phyloP scores from a whole-genome alignment of 2,329 filamentous ascomycete species.

The Aspergillus versicolor region DNA sequence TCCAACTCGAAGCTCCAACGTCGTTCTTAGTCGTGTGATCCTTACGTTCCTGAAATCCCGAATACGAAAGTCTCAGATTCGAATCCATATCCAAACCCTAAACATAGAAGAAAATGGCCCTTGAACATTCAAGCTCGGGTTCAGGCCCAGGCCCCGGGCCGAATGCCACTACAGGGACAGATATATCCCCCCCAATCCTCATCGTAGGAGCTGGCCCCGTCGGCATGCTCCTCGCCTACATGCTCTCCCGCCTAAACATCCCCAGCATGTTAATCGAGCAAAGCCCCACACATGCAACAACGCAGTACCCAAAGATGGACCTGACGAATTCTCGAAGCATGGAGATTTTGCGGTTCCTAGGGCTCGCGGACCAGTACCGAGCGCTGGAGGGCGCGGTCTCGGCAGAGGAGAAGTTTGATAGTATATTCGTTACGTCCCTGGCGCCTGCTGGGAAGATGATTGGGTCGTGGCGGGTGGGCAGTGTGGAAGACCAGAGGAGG shows the following conservation, averaged over 20 bases:
- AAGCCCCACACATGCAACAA: constrained; percentile 23
- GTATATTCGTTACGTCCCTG: constrained; percentile 8
- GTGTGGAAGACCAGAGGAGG: constrained; percentile 8
- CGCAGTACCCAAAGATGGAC: constrained; percentile 43
- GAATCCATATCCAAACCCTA: no score
- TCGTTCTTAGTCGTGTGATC: no score
- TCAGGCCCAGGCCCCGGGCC: no score
- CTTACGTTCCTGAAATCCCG: no score
- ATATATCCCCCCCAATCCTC: constrained; percentile 2
- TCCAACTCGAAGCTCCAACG: no score
- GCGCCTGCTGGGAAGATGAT: not conserved
- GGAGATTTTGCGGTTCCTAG: constrained; percentile 34
- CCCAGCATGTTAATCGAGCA: constrained; percentile 26
- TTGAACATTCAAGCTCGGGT: no score
- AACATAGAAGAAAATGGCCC: no score
- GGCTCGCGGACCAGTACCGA: constrained; percentile 28
- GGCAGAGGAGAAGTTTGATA: constrained; percentile 7
- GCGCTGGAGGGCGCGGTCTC: constrained; percentile 12
- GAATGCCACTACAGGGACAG: not conserved
- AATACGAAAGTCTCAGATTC: no score
- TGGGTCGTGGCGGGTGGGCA: not conserved
- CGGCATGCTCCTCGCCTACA: constrained; percentile 24
- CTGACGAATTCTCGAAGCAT: constrained; percentile 36
- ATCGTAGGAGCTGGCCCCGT: constrained; percentile 29
- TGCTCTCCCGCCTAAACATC: constrained; percentile 20